A percentile compares a stretch with the other conserved stretches of the same genome.
Conservation (phyloP, 1,284 basidiomycete species). For the Austropuccinia psidii region DNA sequence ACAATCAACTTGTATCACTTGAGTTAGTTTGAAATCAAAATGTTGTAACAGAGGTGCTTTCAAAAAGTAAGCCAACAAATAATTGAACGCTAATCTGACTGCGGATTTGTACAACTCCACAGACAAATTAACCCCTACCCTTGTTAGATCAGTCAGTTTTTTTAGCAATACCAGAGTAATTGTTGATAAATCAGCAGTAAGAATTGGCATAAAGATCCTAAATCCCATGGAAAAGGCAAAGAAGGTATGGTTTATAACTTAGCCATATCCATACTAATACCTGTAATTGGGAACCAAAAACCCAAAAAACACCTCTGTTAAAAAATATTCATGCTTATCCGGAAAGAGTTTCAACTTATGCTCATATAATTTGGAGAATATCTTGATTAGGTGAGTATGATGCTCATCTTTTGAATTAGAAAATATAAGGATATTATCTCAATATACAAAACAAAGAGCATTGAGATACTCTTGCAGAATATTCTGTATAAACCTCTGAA, state of each 20-base stretch:
- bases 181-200: not conserved
- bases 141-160: not conserved
- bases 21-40: not conserved
- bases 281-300: not conserved
- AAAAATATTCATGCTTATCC: not conserved
- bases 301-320: not conserved
- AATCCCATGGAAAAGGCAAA: not conserved
- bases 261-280: not conserved
- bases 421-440: not conserved
- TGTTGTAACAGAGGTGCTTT: not conserved
- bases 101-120: too few relatives aligned
- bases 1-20: conserved; percentile 45
- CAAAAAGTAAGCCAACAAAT: too few relatives aligned
- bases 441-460: not conserved
- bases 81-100: too few relatives aligned
- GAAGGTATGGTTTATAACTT: not conserved
- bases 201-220: not conserved
- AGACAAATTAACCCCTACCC: too few relatives aligned
- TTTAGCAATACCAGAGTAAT: not conserved
- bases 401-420: not conserved
- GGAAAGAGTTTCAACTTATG: not conserved
- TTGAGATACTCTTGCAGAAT: conserved; percentile 40
- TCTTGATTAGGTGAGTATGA: not conserved
- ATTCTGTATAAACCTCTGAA: conserved; percentile 42
- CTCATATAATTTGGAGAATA: not conserved